Conservation (phyloP, 2,329 filamentous ascomycete genomes). For the Elsinoe arachidis region DNA sequence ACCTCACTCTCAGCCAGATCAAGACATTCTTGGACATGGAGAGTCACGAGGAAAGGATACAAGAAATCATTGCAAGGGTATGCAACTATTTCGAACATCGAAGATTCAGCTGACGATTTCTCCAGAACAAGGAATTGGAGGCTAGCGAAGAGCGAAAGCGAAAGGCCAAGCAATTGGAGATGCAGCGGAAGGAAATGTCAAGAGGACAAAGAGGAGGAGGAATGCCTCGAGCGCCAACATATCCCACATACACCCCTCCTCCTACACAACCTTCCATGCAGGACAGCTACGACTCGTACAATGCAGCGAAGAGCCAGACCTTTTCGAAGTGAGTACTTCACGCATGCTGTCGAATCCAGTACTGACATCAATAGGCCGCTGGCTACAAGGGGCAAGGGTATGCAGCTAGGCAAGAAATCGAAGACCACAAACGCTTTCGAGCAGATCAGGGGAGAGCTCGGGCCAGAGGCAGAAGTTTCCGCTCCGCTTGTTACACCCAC, state of each 20-base stretch:
- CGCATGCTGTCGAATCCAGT: background rate
- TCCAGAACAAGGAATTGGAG: constrained; percentile 93
- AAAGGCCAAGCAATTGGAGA: constrained; percentile 96
- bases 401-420: constrained; percentile 98
- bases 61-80: constrained; percentile 92
- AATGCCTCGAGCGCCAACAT: constrained; percentile 67
- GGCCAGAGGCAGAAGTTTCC: constrained; percentile 69
- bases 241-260: constrained; percentile 81
- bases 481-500: constrained; percentile 56
- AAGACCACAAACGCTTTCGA: constrained; percentile 98
- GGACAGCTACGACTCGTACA: constrained; percentile 87
- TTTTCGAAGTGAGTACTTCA: constrained; percentile 53
- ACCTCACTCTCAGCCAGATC: constrained; percentile 92
- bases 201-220: constrained; percentile 42
- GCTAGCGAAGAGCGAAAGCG: constrained; percentile 96
- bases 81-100: constrained; percentile 20
- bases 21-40: constrained; percentile 99
- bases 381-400: constrained; percentile 84
- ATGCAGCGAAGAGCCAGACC: constrained; percentile 93
- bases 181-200: constrained; percentile 95
- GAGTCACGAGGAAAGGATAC: constrained; percentile 95
- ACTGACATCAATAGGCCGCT: constrained; percentile 40
- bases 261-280: constrained; percentile 63
- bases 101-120: constrained; percentile 19
- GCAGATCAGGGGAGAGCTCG: constrained; percentile 83